Evolutionary conservation across 2,329 filamentous ascomycete genomes (phyloP), one percentile per base, ranked within the genome.

Genomic region (Neocucurbitaria cava): DNA sequence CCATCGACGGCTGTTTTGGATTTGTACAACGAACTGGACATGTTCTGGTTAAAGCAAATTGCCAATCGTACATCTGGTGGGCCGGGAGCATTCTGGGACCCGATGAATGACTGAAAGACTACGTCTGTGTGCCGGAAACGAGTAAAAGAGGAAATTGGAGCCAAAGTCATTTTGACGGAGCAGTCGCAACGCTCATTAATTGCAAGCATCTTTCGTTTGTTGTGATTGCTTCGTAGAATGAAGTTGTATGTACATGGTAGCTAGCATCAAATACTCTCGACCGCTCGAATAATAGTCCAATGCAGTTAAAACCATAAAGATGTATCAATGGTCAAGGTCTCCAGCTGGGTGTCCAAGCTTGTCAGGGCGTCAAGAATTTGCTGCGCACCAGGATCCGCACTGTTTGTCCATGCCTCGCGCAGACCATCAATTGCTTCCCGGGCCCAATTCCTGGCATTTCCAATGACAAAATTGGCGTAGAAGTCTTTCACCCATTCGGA

Each of bases 11-110:
- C 31, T 8, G n/a, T 47, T 36, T 52, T 52, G 35, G 21, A 40
- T 21, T 31, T 52, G 15, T 52, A 28, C n/a, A 35, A 28, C 11
- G 35, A 33, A 35, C 23, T 47, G 38, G 49, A 46, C 10, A 36
- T 41, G 31, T 52, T 45, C 30, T 9, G 15, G 15, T 33, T 46
- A 8, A 20, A 45, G 17, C n/a, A 52, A 5, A 40, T 52, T 21
- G 49, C 24, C 26, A 52, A 52, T 35, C 33, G 33, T 35, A 17
- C 33, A 35, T 4, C 33, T 35, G 33, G 33, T 36, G 49, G 49
- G 15, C 41, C 49, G 28, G 49, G 49, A 39, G 41, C 42, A 38
- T 52, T 36, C 17, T 52, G 49, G 42, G 33, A 46, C n/a, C 49
- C 49, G 21, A 15, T 21, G 17, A 5, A 46, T 21, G 43, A 46